A percentile compares a stretch with the other conserved stretches of the same genome.
Evolutionary conservation across 371 early-diverging fungal species (phyloP).

Genomic region (Mycotypha africana): DNA sequence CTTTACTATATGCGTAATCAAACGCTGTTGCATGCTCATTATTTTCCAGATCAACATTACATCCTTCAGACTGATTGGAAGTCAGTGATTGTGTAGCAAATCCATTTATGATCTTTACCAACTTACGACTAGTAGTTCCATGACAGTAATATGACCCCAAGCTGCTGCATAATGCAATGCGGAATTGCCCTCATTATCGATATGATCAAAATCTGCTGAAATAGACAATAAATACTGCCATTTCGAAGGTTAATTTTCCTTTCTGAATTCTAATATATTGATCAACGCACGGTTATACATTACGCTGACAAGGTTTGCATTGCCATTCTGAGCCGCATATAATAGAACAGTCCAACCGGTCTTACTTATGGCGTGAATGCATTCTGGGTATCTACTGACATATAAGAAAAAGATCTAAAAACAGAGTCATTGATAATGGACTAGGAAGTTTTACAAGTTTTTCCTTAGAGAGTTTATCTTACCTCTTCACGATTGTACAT

Average conservation of each 20-base stretch:
- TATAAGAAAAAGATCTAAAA: constrained; percentile 41
- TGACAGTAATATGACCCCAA: constrained; percentile 44
- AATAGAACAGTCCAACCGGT: constrained; percentile 41
- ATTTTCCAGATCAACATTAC: constrained; percentile 43
- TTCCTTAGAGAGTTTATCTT: too few relatives aligned
- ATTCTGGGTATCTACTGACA: constrained; percentile 40
- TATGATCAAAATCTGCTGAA: constrained; percentile 47
- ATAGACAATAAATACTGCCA: constrained; percentile 39
- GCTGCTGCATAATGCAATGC: constrained; percentile 48
- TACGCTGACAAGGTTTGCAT: constrained; percentile 44
- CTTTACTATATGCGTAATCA: constrained; percentile 41
- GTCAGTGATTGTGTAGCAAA: too few relatives aligned
- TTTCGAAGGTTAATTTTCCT: too few relatives aligned
- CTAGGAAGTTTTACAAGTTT: too few relatives aligned
- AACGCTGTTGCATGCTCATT: constrained; percentile 29
- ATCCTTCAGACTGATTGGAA: constrained; percentile 34
- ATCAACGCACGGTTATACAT: neutral
- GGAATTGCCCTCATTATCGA: constrained; percentile 48
- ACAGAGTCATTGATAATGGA: too few relatives aligned
- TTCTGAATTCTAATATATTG: too few relatives aligned
- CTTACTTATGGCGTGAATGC: constrained; percentile 46
- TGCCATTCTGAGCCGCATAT: constrained; percentile 44
- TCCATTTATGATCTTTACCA: neutral
- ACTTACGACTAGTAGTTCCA: constrained; percentile 40
- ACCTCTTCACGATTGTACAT: constrained; percentile 47